phyloP scores from a whole-genome alignment of 1,284 basidiomycete species.

The Boletus nobilissimus region DNA sequence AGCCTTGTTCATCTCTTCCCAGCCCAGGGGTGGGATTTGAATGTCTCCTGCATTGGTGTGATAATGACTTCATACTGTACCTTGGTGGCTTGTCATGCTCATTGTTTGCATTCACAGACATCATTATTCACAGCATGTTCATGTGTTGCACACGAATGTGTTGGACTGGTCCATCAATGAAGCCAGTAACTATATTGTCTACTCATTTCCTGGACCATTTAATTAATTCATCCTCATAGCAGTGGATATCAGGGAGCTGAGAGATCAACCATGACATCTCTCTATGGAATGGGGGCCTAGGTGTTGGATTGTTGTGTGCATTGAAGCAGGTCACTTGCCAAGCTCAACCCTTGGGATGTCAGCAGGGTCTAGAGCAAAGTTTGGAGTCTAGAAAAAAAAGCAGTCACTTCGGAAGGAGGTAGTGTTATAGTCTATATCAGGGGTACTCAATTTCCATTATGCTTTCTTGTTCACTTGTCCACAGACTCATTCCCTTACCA shows the following conservation, averaged over 20 bases:
- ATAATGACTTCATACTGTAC: constrained; percentile 59
- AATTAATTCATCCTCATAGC: too few species aligned
- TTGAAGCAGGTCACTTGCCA: neutral
- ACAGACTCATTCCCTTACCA: too few species aligned
- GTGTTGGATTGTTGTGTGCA: too few species aligned
- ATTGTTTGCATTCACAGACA: constrained; percentile 82
- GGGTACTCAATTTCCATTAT: too few species aligned
- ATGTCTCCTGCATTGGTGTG: constrained; percentile 64
- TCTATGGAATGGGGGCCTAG: neutral
- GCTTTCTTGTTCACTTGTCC: too few species aligned
- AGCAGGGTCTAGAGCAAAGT: neutral
- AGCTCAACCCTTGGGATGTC: neutral
- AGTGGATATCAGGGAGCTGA: too few species aligned
- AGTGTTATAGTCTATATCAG: too few species aligned
- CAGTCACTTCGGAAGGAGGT: too few species aligned
- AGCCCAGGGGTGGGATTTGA: constrained; percentile 80
- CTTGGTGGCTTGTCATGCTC: constrained; percentile 72
- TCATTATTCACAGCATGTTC: constrained; percentile 82
- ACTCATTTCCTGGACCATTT: too few species aligned
- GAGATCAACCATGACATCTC: too few species aligned
- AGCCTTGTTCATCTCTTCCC: constrained; percentile 62
- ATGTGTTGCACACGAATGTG: constrained; percentile 68
- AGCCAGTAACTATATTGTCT: constrained; percentile 80
- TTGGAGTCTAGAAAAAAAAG: neutral
- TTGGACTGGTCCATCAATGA: constrained; percentile 68